Evolutionary conservation across 2,329 filamentous ascomycete species (phyloP), one percentile per base, ranked within the genome.

Genomic region (Fusarium sp.): DNA sequence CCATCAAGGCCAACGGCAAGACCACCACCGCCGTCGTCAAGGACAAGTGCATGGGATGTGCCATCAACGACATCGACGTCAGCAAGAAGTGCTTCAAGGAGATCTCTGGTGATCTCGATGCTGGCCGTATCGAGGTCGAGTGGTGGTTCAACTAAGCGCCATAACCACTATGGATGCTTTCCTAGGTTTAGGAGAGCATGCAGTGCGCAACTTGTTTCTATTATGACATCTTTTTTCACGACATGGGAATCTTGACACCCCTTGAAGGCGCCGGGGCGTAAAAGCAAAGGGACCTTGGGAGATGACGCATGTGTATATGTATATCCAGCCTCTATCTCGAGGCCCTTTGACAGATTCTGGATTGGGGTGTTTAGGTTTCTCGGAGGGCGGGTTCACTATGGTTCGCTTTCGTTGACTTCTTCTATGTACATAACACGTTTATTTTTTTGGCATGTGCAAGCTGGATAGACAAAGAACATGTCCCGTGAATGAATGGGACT

Each of bases 21-120:
- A 84, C 83, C 2, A 77, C 82, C 72, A 82, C 78, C 2, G 91
- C 88, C 66, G 85, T 73, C 4, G 87, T 94, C 66, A 85, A 85
- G 57, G 92, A 96, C 83, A 93, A 92, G 82, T 96, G 92, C 84
- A 86, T 87, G 80, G 89, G 90, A 73, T 96, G 92, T 78, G 74
- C 56, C 53, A 57, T 73, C 33, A 69, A 77, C 40, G 81, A 84
- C 73, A 86, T 93, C 53, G 91, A 93, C 74, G 83, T 90, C 70
- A 87, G 85, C 69, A 79, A 83, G 65, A 82, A 84, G 72, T 79
- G 85, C 66, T 91, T 89, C 79, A 68, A 74, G n/a, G 80, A 83
- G 18, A 81, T 91, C 58, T 84, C 81, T 54, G 83, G 80, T 60
- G 75, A 79, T 25, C 77, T 84, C n/a, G 79, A 71, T 20, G 74